Evolutionary conservation across 176 grass and related monocot species (phyloP).

Genomic region (Carex kokanica): DNA sequence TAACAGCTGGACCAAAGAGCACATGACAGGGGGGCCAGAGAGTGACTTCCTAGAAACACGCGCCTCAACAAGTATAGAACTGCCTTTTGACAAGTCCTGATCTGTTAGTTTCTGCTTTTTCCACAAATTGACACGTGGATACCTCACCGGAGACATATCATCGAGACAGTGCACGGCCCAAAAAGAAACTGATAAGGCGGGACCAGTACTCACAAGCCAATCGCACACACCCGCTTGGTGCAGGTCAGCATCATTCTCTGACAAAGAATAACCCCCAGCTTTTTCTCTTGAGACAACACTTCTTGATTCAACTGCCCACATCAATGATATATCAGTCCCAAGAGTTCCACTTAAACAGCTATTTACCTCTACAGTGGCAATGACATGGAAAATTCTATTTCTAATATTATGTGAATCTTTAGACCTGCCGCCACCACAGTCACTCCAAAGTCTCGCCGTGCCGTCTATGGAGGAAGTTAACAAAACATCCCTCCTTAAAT

Average conservation of each 20-base stretch:
- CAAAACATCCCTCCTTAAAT: constrained; percentile 54
- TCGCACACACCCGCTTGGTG: constrained; percentile 70
- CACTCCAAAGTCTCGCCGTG: constrained; percentile 71
- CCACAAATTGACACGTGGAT: constrained; percentile 73
- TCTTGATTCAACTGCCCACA: constrained; percentile 64
- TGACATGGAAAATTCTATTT: constrained; percentile 52
- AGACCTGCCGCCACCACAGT: constrained; percentile 43
- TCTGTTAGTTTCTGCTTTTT: constrained; percentile 46
- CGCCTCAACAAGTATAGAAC: constrained; percentile 55
- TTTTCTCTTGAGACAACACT: constrained; percentile 42
- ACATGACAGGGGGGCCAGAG: constrained; percentile 60
- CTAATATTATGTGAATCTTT: constrained; percentile 37
- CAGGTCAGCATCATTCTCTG: constrained; percentile 34
- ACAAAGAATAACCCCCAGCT: constrained; percentile 48
- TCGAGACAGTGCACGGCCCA: constrained; percentile 89
- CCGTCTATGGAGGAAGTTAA: constrained; percentile 86
- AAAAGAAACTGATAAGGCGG: constrained; percentile 49
- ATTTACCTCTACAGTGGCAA: constrained; percentile 77
- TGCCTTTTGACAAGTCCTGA: constrained; percentile 26
- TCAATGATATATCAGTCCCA: constrained; percentile 62
- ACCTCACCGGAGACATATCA: constrained; percentile 71
- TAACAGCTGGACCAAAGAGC: constrained; percentile 79
- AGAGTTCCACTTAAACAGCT: constrained; percentile 62
- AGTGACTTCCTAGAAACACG: constrained; percentile 49
- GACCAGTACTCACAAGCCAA: constrained; percentile 70